A percentile compares a stretch with the other conserved stretches of the same genome.
These are phyloP conservation scores for Trichoderma asperelloides DNA, from an alignment of 495 filamentous ascomycete genomes.

Conservation along the genomic window DNA sequence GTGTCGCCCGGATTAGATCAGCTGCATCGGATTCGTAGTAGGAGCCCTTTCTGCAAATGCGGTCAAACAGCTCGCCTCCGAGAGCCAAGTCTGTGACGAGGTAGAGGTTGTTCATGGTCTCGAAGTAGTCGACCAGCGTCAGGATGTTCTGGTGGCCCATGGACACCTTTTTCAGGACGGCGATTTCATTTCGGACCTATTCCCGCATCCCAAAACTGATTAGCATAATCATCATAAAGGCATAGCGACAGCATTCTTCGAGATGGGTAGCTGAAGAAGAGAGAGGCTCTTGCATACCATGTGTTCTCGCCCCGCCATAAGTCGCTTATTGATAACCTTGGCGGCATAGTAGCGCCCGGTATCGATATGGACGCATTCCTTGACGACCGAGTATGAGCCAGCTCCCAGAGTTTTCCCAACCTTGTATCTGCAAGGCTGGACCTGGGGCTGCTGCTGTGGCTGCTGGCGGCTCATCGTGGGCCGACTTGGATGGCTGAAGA, in stretches of 20 bases:
- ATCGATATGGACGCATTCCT: slow-evolving; percentile 98
- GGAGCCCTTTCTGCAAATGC: slow-evolving; percentile 94
- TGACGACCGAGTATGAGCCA: slow-evolving; percentile 97
- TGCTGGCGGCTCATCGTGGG: slow-evolving; percentile 8
- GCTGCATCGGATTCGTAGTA: slow-evolving; percentile 98
- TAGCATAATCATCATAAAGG: slow-evolving; percentile 9
- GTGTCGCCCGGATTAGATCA: slow-evolving; percentile 85
- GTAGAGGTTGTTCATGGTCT: slow-evolving; percentile 99
- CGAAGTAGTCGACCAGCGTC: slow-evolving; percentile 96
- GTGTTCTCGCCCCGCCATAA: slow-evolving; percentile 96
- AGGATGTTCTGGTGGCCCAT: slow-evolving; percentile 98
- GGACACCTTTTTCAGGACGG: slow-evolving; percentile 88
- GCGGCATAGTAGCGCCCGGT: slow-evolving; percentile 97
- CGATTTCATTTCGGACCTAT: slow-evolving; percentile 95
- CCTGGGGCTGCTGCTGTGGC: slow-evolving; percentile 19
- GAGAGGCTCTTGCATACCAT: slow-evolving; percentile 55
- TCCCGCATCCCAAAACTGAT: not conserved
- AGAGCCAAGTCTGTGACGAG: slow-evolving; percentile 95
- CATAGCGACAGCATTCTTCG: slow-evolving; percentile 1
- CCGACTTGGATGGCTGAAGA: not conserved
- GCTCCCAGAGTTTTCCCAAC: slow-evolving; percentile 96
- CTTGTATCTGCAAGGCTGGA: slow-evolving; percentile 73
- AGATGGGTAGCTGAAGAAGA: not conserved
- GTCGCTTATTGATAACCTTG: slow-evolving; percentile 97
- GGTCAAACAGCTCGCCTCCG: slow-evolving; percentile 94